Base-by-base conservation (phyloP, 1,139 yeast species). In the Geotrichum australiense region DNA sequence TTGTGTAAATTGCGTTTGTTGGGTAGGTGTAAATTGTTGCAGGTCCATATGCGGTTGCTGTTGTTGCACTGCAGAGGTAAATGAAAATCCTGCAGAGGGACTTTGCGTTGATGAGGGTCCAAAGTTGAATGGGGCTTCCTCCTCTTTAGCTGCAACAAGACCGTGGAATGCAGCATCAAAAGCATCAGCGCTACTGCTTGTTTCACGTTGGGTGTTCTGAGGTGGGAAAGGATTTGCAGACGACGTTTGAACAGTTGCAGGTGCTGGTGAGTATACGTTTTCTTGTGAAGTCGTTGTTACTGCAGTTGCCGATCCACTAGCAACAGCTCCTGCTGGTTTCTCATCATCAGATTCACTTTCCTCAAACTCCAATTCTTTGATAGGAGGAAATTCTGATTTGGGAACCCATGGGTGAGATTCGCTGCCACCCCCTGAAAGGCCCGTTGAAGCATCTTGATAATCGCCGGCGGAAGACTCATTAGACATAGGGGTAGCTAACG, bases 371-470 rank as follows among this genome's bases (percentile, higher is more conserved):
- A 80, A 62, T 52, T 81, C 85, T 52, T 71, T 69, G 39, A 81
- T 77, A 23, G 91, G 85, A 10, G 91, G 91, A 59, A 80, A 80
- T 51, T 80, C 87, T 12, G 70, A 70, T 16, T 66, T 60, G 37
- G 54, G 52, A 18, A 50, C 29, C 12, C 34, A 19, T 3, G 38
- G 19, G 4, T 24, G 40, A 32, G 35, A 12, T 35, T 41, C 16
- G 35, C 32, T 18, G 30, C n/a, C n/a, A 34, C 38, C 11, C 27
- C 37, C 21, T 30, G 31, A 12, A 32, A 37, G 23, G 37, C 30
- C 33, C 35, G 41, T 12, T 25, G 34, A 10, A 10, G 37, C 27
- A 26, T 40, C 41, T 11, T 28, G 33, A 27, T 31, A 18, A 15
- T 40, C 28, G 3, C 34, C 43, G 14, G 26, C 20, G 12, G 29